Base-by-base conservation (phyloP, 192 early-diverging fungal species). In the Coemansia sp. region DNA sequence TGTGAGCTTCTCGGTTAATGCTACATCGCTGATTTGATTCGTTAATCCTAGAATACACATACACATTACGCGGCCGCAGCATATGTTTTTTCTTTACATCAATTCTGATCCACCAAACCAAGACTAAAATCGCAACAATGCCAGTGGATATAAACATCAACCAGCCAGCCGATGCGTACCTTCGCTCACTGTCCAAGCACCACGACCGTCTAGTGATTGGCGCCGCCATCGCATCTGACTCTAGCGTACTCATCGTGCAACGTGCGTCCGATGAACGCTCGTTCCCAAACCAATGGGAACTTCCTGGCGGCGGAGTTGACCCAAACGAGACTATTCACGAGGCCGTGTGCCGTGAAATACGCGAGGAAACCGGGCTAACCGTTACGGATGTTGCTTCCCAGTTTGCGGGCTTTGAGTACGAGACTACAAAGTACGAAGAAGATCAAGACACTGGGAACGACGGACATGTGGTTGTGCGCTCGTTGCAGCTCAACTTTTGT, bases 221-320 rank as follows among this genome's bases (percentile, higher is more conserved):
- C 14, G 79, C 60, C 0, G 79, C 79, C 19, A 66, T 81, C 22
- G 14, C 23, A 3, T 12, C 17, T 0, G 22, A 47, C 4, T 56
- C 66, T 15, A 63, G 60, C 38, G 70, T 81, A 22, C 64, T 81
- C 17, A 55, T 81, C 19, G 70, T 81, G 10, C 79, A 81, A 56
- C 66, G 79, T 14, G 62, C 79, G 11, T 62, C 79, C 2, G 39
- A 61, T 14, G 79, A 81, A 50, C 73, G 70, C 43, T 63, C 66
- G 21, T 81, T 67, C 37, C 70, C 74, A 10, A 73, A 81, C 57
- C 63, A 76, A 55, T 81, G 79, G 79, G 79, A 76, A 59, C 72
- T 73, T 10, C 73, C 79, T 11, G 79, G 79, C 22, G 79, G 79
- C 4, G 70, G 76, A 15, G 73, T 76, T 38, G 77, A 80, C 27